These are phyloP conservation scores for Dryadomyces quercus-mongolicae DNA, from an alignment of 2,329 filamentous ascomycete genomes.

Conservation along the genomic window DNA sequence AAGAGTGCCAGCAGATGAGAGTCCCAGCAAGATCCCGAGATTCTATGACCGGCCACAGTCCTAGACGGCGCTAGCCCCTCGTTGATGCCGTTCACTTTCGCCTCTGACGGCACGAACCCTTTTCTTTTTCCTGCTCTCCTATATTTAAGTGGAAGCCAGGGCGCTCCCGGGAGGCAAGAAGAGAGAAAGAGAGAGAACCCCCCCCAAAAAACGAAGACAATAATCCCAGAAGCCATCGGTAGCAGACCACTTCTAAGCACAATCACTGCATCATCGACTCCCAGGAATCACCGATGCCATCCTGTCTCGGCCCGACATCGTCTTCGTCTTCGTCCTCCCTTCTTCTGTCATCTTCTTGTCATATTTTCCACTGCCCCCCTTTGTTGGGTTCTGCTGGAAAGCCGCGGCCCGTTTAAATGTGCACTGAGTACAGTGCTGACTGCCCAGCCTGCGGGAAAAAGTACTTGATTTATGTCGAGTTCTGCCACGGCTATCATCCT, in stretches of 20 bases:
- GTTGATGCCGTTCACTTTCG: background rate
- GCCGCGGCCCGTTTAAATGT: conserved; percentile 35
- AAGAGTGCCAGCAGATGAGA: background rate
- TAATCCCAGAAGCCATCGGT: too few species aligned
- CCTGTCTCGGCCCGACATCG: too few species aligned
- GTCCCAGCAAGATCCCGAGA: background rate
- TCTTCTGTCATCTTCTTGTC: background rate
- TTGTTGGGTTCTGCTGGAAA: background rate
- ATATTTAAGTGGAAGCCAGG: background rate
- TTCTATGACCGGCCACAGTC: background rate
- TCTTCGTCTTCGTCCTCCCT: too few species aligned
- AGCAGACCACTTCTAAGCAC: too few species aligned
- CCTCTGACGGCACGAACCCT: background rate
- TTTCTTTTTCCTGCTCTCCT: background rate
- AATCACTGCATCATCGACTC: too few species aligned
- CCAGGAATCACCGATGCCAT: too few species aligned
- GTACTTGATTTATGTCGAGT: conserved; percentile 46
- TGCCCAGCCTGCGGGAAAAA: conserved; percentile 49
- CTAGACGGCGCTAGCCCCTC: background rate
- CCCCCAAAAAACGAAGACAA: too few species aligned
- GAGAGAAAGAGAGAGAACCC: too few species aligned
- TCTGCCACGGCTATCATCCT: conserved; percentile 39
- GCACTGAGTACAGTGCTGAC: conserved; percentile 41
- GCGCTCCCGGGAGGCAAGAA: background rate
- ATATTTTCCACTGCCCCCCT: background rate